phyloP scores from a whole-genome alignment of 495 filamentous ascomycete species.

The Penicillium desertorum region DNA sequence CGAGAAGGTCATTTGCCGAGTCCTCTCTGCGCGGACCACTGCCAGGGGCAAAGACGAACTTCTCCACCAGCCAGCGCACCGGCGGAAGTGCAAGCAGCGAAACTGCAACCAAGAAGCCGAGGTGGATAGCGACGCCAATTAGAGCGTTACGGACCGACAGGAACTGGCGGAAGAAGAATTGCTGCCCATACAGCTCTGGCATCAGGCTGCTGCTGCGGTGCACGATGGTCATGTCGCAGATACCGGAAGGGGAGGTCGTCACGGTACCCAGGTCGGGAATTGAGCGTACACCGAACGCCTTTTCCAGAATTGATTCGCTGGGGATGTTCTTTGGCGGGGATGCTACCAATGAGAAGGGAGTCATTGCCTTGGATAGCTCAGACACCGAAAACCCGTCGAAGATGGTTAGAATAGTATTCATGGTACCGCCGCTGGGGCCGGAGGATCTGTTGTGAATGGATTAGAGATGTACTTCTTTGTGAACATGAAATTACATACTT shows the following conservation, averaged over 20 bases:
- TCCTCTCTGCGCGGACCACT: constrained; percentile 61
- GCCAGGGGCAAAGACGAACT: constrained; percentile 63
- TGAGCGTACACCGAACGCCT: constrained; percentile 59
- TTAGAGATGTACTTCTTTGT: constrained; percentile 11
- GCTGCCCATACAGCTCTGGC: constrained; percentile 65
- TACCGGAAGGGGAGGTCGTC: constrained; percentile 57
- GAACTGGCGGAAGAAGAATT: constrained; percentile 72
- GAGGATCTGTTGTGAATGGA: constrained; percentile 32
- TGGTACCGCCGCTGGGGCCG: constrained; percentile 72
- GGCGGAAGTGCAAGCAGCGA: constrained; percentile 56
- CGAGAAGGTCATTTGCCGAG: constrained; percentile 55
- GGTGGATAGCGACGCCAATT: constrained; percentile 56
- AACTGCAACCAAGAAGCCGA: constrained; percentile 50
- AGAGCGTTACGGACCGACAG: constrained; percentile 60
- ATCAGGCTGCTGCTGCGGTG: constrained; percentile 77
- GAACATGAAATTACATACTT: constrained; percentile 44
- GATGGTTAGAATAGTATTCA: constrained; percentile 61
- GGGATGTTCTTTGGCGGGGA: constrained; percentile 44
- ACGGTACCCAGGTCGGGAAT: constrained; percentile 67
- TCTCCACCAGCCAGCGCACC: constrained; percentile 53
- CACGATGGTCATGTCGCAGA: constrained; percentile 65
- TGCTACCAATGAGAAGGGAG: constrained; percentile 68
- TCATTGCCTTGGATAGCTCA: constrained; percentile 54
- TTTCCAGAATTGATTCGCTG: constrained; percentile 34
- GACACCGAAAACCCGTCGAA: constrained; percentile 60